Base-by-base conservation (phyloP, 1,139 yeast species). In the Geotrichum fermentans region DNA sequence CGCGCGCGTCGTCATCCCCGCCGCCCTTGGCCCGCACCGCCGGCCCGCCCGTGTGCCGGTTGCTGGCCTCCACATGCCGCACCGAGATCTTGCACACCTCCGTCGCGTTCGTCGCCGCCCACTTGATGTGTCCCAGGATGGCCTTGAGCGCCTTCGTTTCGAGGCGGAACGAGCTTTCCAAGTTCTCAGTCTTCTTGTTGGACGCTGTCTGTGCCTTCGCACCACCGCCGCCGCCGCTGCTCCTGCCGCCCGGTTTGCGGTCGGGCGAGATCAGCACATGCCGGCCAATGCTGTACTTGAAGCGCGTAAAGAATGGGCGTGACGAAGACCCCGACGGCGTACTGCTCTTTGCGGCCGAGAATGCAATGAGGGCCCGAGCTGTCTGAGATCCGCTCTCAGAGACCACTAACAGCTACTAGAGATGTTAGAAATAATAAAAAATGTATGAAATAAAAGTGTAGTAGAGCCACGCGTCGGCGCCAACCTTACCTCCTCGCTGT, bases 121-220 rank as follows among this genome's bases (percentile, higher is more conserved):
- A 35, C 21, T 32, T 8, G 30, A 40, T 29, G 26, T 40, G 43
- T 4, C 43, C 43, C 24, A 40, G 26, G 22, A 45, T 45, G 2
- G 44, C 44, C 21, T 37, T 21, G n/a, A 45, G 29, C 10, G 49
- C 43, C 41, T 39, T 7, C 5, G 16, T 37, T 17, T 40, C 20
- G 28, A 45, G 34, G 24, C 43, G 49, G 18, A 45, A 40, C 36
- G 43, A 30, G 35, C 49, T 45, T n/a, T 34, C 40, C 24, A 29
- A 14, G n/a, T 29, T 40, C 36, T 40, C 40, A 16, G 18, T 34
- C 20, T 16, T 40, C 14, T 40, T 4, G 16, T 35, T 30, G 26
- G 28, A 10, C 28, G 28, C 28, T n/a, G n/a, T n/a, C n/a, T n/a
- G n/a, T n/a, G n/a, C n/a, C n/a, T n/a, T n/a, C n/a, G n/a, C n/a